Percentiles rank a stretch among this genome's conserved stretches.
Conservation (phyloP, 2,329 filamentous ascomycete species). For the Lachnellula occidentalis region DNA sequence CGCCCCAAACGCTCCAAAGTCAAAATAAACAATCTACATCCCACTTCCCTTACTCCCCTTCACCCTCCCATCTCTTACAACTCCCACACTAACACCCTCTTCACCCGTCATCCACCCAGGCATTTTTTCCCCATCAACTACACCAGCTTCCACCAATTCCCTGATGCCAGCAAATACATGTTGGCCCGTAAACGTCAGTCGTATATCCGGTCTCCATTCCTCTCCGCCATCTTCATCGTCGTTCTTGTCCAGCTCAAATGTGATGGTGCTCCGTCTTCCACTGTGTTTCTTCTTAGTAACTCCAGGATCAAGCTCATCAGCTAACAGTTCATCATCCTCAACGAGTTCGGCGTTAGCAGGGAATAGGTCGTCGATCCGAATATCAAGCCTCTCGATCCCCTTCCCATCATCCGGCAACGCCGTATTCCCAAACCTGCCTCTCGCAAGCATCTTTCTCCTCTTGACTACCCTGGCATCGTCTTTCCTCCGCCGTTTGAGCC, state of each 20-base stretch:
- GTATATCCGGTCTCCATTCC: conserved; percentile 53
- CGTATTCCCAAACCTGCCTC: conserved; percentile 64
- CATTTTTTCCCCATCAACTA: conserved; percentile 72
- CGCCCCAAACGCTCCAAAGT: neutral
- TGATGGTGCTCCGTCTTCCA: conserved; percentile 25
- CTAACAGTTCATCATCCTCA: conserved; percentile 18
- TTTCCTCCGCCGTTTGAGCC: conserved; percentile 26
- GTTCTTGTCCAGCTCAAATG: conserved; percentile 20
- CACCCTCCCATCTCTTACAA: conserved; percentile 62
- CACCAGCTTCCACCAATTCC: conserved; percentile 69
- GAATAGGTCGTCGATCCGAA: conserved; percentile 55
- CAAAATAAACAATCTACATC: neutral
- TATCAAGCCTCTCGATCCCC: conserved; percentile 56
- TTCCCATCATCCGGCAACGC: conserved; percentile 51
- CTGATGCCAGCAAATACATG: conserved; percentile 80
- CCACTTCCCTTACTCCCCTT: conserved; percentile 52
- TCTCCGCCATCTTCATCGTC: conserved; percentile 25
- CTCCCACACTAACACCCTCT: conserved; percentile 69
- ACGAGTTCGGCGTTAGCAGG: conserved; percentile 28
- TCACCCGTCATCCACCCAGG: conserved; percentile 91
- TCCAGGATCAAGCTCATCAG: conserved; percentile 25
- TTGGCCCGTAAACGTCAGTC: conserved; percentile 64
- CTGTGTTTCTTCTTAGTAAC: conserved; percentile 27
- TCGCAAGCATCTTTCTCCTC: conserved; percentile 54
- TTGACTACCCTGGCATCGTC: conserved; percentile 42